phyloP scores from a whole-genome alignment of 176 grass and related monocot species.

The Echinochloa phyllopogon region DNA sequence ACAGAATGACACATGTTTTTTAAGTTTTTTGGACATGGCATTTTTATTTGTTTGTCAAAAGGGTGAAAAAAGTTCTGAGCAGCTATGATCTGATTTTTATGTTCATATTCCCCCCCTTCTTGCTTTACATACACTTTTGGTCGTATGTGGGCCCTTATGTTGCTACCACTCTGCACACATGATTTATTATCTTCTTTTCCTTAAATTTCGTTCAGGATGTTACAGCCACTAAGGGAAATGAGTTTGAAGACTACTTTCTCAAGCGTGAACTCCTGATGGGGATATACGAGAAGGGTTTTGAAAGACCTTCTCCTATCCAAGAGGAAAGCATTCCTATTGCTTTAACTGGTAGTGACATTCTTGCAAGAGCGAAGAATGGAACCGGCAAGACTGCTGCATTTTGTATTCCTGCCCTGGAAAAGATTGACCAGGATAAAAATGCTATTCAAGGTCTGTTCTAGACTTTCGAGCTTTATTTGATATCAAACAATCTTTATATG shows the following conservation, averaged over 20 bases:
- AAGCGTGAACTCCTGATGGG: conserved; percentile 98
- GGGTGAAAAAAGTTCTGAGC: conserved; percentile 27
- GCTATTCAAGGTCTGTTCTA: conserved; percentile 81
- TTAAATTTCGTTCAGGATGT: conserved; percentile 69
- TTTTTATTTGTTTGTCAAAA: neutral
- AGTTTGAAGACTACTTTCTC: conserved; percentile 99
- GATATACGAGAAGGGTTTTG: conserved; percentile 96
- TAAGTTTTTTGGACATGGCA: neutral
- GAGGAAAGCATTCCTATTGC: conserved; percentile 99
- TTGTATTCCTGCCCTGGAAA: conserved; percentile 96
- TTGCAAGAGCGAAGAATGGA: conserved; percentile 98
- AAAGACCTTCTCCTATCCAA: conserved; percentile 97
- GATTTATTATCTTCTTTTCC: conserved; percentile 22
- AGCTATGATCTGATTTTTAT: neutral
- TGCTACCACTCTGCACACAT: neutral
- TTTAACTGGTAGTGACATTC: conserved; percentile 96
- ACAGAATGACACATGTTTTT: neutral
- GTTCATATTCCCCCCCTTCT: neutral
- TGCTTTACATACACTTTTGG: conserved; percentile 12
- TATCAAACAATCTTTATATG: neutral
- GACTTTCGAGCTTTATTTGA: conserved; percentile 11
- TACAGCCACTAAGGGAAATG: conserved; percentile 96
- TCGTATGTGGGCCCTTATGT: neutral
- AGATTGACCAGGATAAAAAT: conserved; percentile 95
- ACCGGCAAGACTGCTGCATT: conserved; percentile 95